Evolutionary conservation across 495 filamentous ascomycete genomes (phyloP), one percentile per base, ranked within the genome.

Genomic region (Penicillium herquei): DNA sequence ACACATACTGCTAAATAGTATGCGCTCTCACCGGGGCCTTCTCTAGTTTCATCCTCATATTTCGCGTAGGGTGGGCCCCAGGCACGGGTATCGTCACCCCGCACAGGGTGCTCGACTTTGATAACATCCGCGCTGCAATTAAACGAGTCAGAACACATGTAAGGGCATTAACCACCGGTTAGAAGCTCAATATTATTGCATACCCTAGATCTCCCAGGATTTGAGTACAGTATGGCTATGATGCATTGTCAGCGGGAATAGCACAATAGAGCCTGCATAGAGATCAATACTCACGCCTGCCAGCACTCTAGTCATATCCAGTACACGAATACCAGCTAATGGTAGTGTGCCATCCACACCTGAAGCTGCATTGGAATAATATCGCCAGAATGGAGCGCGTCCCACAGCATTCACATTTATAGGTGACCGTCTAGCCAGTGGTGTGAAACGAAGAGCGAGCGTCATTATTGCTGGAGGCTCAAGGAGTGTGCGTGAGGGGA

Each of bases 191-290:
- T 26, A 14, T 12, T 3, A 7, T 57, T 62, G 69, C 76, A 61
- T 87, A 96, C 94, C 94, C 94, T 62, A 98, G 78, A 70, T 98
- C 94, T 58, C 94, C 94, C 9, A 98, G 78, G 37, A 98, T 98
- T 70, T 98, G 94, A 47, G 94, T 98, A 63, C 92, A 96, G 67
- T 97, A 97, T 59, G 94, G 94, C 94, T 98, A 64, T 59, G 14
- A 18, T 16, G n/a, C 21, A 6, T 14, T 16, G 26, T 52, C 18
- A 52, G 34, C 21, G 26, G 11, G 30, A 18, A 13, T 31, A n/a
- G 26, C 46, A 57, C 49, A 66, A 61, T 10, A 59, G 54, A 46
- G 30, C 49, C 57, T 46, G 39, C 47, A 34, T n/a, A 30, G n/a
- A 13, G 7, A 40, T 13, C 51, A 35, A 48, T 13, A 82, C 90